These are phyloP conservation scores for Clitopilus hobsonii DNA, from an alignment of 768 basidiomycete species.

Conservation along the genomic window DNA sequence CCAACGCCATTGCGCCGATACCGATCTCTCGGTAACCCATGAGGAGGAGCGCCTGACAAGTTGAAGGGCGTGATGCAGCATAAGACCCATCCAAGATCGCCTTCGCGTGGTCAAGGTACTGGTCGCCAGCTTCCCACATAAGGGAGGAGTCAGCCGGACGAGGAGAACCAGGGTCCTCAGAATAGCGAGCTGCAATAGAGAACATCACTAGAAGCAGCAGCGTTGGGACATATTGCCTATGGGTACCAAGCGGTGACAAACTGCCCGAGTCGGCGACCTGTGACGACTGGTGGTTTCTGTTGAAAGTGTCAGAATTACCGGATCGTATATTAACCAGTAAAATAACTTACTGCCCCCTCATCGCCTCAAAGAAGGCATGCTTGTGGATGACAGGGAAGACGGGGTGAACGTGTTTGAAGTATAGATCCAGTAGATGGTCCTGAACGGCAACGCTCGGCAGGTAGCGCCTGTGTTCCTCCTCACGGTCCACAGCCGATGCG, in stretches of 20 bases:
- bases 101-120: conserved; percentile 66
- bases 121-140: conserved; percentile 85
- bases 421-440: conserved; percentile 67
- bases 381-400: conserved; percentile 77
- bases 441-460: conserved; percentile 33
- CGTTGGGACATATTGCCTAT: conserved; percentile 47
- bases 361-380: conserved; percentile 58
- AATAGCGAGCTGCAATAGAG: conserved; percentile 74
- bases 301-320: conserved; percentile 5
- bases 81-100: conserved; percentile 61
- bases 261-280: conserved; percentile 11
- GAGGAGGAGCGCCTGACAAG: conserved; percentile 75
- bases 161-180: conserved; percentile 26
- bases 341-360: conserved; percentile 30
- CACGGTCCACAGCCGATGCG: conserved; percentile 24
- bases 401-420: conserved; percentile 80
- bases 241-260: conserved; percentile 31
- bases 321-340: conserved; percentile 1
- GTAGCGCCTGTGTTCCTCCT: conserved; percentile 13
- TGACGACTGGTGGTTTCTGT: conserved; percentile 9
- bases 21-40: conserved; percentile 85
- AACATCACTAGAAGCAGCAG: conserved; percentile 82
- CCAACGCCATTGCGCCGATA: conserved; percentile 84
- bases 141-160: conserved; percentile 39
- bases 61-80: conserved; percentile 66